These are phyloP conservation scores for Phytophthora rubi DNA, from an alignment of 352 stramenopile genomes.

Conservation along the genomic window DNA sequence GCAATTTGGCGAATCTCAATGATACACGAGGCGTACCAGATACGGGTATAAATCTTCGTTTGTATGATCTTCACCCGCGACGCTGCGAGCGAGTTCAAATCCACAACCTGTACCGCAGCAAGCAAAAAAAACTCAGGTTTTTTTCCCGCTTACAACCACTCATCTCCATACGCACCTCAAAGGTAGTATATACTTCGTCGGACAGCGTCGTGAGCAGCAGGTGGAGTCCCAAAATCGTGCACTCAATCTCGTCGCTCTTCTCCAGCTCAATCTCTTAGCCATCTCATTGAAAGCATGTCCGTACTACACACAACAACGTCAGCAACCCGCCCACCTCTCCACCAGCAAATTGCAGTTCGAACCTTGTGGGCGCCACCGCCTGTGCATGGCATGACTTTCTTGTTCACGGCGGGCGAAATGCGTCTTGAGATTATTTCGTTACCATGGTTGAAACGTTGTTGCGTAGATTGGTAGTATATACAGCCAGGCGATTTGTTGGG, in stretches of 20 bases:
- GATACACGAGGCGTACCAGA: conserved; percentile 49
- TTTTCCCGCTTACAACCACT: too few relatives aligned
- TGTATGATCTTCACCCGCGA: conserved; percentile 82
- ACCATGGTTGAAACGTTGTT: too few relatives aligned
- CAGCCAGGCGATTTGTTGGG: too few relatives aligned
- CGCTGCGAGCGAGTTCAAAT: conserved; percentile 76
- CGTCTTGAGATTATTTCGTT: too few relatives aligned
- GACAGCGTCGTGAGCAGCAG: conserved; percentile 92
- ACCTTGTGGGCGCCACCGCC: conserved; percentile 88
- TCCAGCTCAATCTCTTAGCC: conserved; percentile 66
- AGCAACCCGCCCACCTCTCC: not conserved
- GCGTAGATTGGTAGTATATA: too few relatives aligned
- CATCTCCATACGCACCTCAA: too few relatives aligned
- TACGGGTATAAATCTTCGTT: conserved; percentile 87
- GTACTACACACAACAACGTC: conserved; percentile 51
- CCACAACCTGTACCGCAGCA: conserved; percentile 62
- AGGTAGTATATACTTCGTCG: not conserved
- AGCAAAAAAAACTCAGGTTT: too few relatives aligned
- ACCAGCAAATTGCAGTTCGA: not conserved
- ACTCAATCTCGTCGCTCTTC: conserved; percentile 95
- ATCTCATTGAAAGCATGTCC: conserved; percentile 62
- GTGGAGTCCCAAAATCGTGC: conserved; percentile 97
- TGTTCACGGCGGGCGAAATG: too few relatives aligned
- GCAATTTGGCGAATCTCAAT: not conserved
- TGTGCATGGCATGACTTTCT: conserved; percentile 62